phyloP scores from a whole-genome alignment of 2,329 filamentous ascomycete species.

The Plectosphaerella sp. region DNA sequence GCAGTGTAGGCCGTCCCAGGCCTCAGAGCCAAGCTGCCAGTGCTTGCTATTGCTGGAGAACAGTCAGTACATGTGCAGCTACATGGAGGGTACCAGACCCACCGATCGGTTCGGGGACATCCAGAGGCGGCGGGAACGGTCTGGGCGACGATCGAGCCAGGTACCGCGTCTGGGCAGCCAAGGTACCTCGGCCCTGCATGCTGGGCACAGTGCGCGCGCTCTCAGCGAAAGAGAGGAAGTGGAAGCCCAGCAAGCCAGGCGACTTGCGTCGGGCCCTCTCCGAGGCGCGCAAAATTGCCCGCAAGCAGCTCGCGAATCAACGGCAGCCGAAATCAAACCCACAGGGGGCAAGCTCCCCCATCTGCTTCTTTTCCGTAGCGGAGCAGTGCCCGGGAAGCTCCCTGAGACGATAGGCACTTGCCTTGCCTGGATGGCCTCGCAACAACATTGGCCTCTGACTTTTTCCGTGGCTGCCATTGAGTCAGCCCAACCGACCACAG shows the following conservation, averaged over 20 bases:
- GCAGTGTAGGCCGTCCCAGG: neutral
- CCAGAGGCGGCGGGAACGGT: neutral
- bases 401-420: too few relatives aligned
- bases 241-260: too few relatives aligned
- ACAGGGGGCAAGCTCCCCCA: neutral
- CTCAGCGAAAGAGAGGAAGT: too few relatives aligned
- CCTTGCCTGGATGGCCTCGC: too few relatives aligned
- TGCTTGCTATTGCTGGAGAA: too few relatives aligned
- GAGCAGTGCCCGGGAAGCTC: too few relatives aligned
- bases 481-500: too few relatives aligned
- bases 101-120: neutral
- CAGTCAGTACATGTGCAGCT: neutral
- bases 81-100: neutral
- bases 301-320: neutral
- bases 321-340: neutral
- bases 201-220: conserved; percentile 23
- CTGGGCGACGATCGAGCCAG: neutral
- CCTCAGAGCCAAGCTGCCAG: neutral
- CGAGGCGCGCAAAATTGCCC: neutral
- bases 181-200: neutral
- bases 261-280: too few relatives aligned
- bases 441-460: too few relatives aligned
- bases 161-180: neutral
- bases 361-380: neutral
- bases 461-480: too few relatives aligned